phyloP scores from a whole-genome alignment of 1,284 basidiomycete genomes.

The Inonotus hispidus region DNA sequence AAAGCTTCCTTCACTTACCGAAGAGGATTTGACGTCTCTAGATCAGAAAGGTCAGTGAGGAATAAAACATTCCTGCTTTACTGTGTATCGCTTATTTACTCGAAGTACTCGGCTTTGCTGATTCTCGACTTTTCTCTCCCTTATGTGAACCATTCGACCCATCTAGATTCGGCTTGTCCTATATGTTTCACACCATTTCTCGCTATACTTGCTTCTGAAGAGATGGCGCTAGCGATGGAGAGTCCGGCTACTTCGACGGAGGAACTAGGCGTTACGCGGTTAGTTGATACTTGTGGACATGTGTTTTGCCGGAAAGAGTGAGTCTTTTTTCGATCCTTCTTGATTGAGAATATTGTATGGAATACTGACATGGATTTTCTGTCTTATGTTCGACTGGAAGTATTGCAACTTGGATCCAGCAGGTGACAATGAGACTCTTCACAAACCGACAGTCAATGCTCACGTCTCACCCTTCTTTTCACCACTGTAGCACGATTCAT shows the following conservation, averaged over 20 bases:
- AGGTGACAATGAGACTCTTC: slow-evolving; percentile 36
- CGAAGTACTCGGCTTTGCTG: too few species aligned
- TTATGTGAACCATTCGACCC: not conserved
- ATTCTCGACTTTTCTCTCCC: too few species aligned
- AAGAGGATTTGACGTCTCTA: slow-evolving; percentile 34
- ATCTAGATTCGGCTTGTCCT: slow-evolving; percentile 56
- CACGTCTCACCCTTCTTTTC: not conserved
- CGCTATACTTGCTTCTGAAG: slow-evolving; percentile 65
- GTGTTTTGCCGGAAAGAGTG: slow-evolving; percentile 61
- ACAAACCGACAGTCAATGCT: not conserved
- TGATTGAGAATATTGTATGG: not conserved
- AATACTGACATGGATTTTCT: slow-evolving; percentile 10
- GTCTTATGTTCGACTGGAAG: slow-evolving; percentile 29
- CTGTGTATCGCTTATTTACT: not conserved
- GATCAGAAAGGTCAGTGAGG: slow-evolving; percentile 35
- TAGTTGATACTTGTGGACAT: slow-evolving; percentile 59
- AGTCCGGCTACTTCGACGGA: slow-evolving; percentile 66
- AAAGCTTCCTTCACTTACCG: slow-evolving; percentile 38
- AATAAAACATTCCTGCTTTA: not conserved
- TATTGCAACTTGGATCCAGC: slow-evolving; percentile 57
- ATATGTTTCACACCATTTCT: slow-evolving; percentile 60
- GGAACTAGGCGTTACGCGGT: slow-evolving; percentile 59
- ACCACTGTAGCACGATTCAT: slow-evolving; percentile 46
- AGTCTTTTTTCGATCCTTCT: too few species aligned
- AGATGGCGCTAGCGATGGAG: slow-evolving; percentile 64